A percentile compares a stretch with the other conserved stretches of the same genome.
Evolutionary conservation across 768 basidiomycete genomes (phyloP).

Genomic region (Amanita rubescens): DNA sequence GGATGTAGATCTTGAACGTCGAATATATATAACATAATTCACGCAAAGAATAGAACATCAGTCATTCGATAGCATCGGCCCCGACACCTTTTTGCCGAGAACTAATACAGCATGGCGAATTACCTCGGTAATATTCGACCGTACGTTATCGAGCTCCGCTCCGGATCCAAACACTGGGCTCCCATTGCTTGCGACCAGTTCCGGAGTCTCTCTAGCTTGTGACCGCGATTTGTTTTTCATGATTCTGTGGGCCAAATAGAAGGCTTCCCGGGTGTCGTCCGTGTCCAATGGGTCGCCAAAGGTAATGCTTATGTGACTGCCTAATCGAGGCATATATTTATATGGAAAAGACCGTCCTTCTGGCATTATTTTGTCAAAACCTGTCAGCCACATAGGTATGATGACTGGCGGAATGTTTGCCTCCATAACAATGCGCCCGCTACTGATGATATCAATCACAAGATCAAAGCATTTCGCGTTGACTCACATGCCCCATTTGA

Average conservation of each 20-base stretch:
- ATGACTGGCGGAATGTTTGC: slow-evolving; percentile 56
- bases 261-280: slow-evolving; percentile 23
- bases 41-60: not conserved
- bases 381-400: slow-evolving; percentile 89
- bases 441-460: slow-evolving; percentile 19
- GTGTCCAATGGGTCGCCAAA: slow-evolving; percentile 70
- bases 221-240: not conserved
- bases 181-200: not conserved
- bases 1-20: not conserved
- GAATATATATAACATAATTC: not conserved
- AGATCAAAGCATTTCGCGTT: not conserved
- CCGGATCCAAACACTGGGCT: not conserved
- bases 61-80: slow-evolving; percentile 11
- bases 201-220: not conserved
- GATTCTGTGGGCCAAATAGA: slow-evolving; percentile 2
- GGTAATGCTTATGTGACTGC: slow-evolving; percentile 62
- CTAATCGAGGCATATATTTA: slow-evolving; percentile 59
- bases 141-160: slow-evolving; percentile 16
- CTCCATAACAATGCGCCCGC: slow-evolving; percentile 76
- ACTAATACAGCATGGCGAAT: slow-evolving; percentile 47
- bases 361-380: slow-evolving; percentile 87
- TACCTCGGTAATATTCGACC: slow-evolving; percentile 47
- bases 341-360: slow-evolving; percentile 71
- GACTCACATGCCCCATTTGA: slow-evolving; percentile 95
- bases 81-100: slow-evolving; percentile 45